Evolutionary conservation across 192 early-diverging fungal genomes (phyloP).

Genomic region (Rhizophagus prolifer): DNA sequence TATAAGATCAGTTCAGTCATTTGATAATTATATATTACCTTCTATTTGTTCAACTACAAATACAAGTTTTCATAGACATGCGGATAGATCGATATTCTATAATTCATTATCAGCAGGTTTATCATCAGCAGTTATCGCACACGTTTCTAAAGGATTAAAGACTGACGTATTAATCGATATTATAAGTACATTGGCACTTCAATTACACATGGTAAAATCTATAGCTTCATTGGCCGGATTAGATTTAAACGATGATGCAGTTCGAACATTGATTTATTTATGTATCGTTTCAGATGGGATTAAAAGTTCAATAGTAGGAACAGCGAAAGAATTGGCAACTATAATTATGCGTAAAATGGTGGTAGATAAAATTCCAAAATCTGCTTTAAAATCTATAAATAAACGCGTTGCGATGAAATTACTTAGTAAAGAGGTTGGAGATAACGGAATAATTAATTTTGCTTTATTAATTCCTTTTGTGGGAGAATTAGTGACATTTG

Average conservation of each 20-base stretch:
- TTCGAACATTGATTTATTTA: constrained; percentile 35
- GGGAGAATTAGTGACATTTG: constrained; percentile 26
- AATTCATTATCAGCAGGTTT: constrained; percentile 38
- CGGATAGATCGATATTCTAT: constrained; percentile 36
- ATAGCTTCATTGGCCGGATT: constrained; percentile 29
- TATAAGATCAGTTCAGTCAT: background rate
- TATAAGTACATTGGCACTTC: constrained; percentile 27
- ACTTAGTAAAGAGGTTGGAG: constrained; percentile 13
- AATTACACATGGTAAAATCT: constrained; percentile 37
- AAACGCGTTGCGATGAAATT: constrained; percentile 33
- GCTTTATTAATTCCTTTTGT: constrained; percentile 22
- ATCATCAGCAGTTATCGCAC: background rate
- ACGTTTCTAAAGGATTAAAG: background rate
- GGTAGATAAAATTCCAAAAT: constrained; percentile 17
- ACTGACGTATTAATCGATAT: constrained; percentile 19
- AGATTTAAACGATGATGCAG: constrained; percentile 28
- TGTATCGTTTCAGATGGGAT: constrained; percentile 30
- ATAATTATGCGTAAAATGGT: constrained; percentile 20
- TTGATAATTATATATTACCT: constrained; percentile 7
- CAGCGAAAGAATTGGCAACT: constrained; percentile 28
- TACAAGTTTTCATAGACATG: constrained; percentile 15
- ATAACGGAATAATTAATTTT: constrained; percentile 19
- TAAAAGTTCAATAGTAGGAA: constrained; percentile 17
- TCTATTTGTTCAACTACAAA: constrained; percentile 11
- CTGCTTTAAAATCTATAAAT: constrained; percentile 21